Conservation (phyloP, 148 eudicot genomes). For the Rhododendron simsii region DNA sequence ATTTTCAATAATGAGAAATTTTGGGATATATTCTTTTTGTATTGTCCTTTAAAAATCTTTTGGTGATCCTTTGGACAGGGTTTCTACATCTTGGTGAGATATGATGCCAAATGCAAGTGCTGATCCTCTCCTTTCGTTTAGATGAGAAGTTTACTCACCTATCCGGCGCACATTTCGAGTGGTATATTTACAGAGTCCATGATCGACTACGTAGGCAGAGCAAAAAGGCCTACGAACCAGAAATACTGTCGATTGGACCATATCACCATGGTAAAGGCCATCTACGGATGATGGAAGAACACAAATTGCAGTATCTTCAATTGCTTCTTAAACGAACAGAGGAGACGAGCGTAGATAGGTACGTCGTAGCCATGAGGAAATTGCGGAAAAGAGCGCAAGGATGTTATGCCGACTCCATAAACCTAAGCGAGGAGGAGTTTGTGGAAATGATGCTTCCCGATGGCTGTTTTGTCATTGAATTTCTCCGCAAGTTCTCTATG, state of each 20-base stretch:
- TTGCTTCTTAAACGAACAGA: conserved; percentile 5
- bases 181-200: conserved; percentile 15
- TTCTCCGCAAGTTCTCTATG: conserved; percentile 1
- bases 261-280: conserved; percentile 16
- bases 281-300: conserved; percentile 21
- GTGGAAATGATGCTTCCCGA: conserved; percentile 28
- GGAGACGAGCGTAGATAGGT: background rate
- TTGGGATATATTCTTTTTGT: too few species aligned
- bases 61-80: background rate
- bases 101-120: background rate
- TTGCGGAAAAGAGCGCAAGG: background rate
- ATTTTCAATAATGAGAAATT: too few species aligned
- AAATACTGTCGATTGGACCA: conserved; percentile 23
- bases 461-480: conserved; percentile 21
- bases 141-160: background rate
- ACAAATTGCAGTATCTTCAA: conserved; percentile 9
- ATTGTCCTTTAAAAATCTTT: background rate
- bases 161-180: background rate
- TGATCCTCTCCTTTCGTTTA: background rate
- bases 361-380: conserved; percentile 4
- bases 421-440: conserved; percentile 5
- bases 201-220: conserved; percentile 4
- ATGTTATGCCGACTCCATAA: conserved; percentile 14
- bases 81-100: background rate
- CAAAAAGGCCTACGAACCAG: conserved; percentile 21